Evolutionary conservation across 2,329 filamentous ascomycete genomes (phyloP).

Genomic region (Fusarium tupiense): DNA sequence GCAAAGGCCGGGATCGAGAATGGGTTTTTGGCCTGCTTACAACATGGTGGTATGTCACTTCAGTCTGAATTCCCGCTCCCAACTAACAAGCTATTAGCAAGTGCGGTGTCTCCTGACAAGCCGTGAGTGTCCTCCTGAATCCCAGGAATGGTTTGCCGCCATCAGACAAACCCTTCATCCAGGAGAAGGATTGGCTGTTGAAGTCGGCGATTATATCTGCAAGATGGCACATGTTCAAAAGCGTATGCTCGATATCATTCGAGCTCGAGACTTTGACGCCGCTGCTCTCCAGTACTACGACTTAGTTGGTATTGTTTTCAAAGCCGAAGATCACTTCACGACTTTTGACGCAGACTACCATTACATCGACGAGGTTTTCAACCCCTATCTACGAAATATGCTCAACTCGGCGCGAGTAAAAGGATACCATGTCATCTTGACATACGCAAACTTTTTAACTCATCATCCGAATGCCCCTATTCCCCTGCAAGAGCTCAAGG

Average conservation of each 20-base stretch:
- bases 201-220: slow-evolving; percentile 43
- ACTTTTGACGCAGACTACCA: slow-evolving; percentile 23
- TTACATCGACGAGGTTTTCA: slow-evolving; percentile 17
- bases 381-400: slow-evolving; percentile 48
- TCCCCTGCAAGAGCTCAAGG: slow-evolving; percentile 39
- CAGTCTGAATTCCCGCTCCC: neutral
- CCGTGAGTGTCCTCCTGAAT: slow-evolving; percentile 49
- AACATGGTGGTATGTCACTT: slow-evolving; percentile 50
- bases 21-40: slow-evolving; percentile 52
- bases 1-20: slow-evolving; percentile 38
- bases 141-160: slow-evolving; percentile 48
- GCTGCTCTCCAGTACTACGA: slow-evolving; percentile 43
- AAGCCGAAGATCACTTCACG: slow-evolving; percentile 39
- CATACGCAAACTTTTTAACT: slow-evolving; percentile 49
- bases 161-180: slow-evolving; percentile 41
- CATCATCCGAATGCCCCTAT: slow-evolving; percentile 43
- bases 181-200: slow-evolving; percentile 43
- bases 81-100: slow-evolving; percentile 47
- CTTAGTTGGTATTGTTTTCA: slow-evolving; percentile 39
- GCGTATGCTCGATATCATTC: slow-evolving; percentile 43
- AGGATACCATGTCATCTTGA: slow-evolving; percentile 46
- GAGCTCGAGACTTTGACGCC: slow-evolving; percentile 39
- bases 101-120: slow-evolving; percentile 48
- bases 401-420: slow-evolving; percentile 49
- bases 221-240: slow-evolving; percentile 43